These are phyloP conservation scores for Biscutella auriculata DNA, from an alignment of 441 rosid genomes.

Conservation along the genomic window DNA sequence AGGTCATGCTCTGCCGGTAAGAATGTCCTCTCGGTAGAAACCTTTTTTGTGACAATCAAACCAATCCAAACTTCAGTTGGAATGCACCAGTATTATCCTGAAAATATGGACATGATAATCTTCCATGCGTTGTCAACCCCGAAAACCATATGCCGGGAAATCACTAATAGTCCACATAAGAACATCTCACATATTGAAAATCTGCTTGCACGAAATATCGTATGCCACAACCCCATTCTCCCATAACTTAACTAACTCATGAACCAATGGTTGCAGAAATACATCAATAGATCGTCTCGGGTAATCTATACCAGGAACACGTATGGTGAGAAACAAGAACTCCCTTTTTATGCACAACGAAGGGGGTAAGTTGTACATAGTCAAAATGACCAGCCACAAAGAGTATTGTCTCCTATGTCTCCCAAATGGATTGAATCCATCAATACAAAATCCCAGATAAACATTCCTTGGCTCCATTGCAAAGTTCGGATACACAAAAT, in stretches of 20 bases:
- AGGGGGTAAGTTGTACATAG: background rate
- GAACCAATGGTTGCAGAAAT: background rate
- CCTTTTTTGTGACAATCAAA: too few species aligned
- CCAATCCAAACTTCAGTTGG: too few species aligned
- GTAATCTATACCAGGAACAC: background rate
- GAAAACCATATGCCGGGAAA: too few species aligned
- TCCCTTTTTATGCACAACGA: background rate
- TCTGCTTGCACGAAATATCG: background rate
- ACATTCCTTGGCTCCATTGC: background rate
- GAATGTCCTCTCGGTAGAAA: too few species aligned
- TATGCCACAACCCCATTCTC: background rate
- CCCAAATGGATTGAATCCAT: background rate
- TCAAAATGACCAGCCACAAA: background rate
- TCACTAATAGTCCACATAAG: background rate
- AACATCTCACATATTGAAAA: background rate
- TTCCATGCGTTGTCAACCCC: too few species aligned
- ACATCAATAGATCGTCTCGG: background rate
- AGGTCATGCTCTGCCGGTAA: too few species aligned
- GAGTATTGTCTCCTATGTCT: background rate
- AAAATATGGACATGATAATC: too few species aligned
- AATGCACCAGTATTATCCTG: too few species aligned
- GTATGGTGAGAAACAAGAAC: too few species aligned
- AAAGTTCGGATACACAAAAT: background rate
- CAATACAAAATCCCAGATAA: background rate
- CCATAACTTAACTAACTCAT: background rate